Evolutionary conservation across 2,329 filamentous ascomycete genomes (phyloP), one percentile per base, ranked within the genome.

Genomic region (Sporothrix globosa): DNA sequence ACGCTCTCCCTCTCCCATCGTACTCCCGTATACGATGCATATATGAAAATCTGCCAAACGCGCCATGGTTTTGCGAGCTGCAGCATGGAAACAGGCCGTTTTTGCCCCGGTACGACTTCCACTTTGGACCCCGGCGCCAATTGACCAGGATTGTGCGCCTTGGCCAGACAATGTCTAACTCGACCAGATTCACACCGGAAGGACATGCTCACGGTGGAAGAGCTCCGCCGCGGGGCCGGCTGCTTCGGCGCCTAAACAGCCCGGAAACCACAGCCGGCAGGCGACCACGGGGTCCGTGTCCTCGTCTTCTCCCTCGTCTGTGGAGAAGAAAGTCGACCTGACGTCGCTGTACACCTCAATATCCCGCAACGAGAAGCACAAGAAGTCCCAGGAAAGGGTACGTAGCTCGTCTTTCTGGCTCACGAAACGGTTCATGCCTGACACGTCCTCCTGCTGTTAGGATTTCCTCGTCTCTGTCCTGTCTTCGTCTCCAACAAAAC

Each of bases 401-500:
- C 71, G 75, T 53, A 17, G 0, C 9, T 2, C 30, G 34, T 5
- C 4, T 39, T 17, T 14, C 44, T 4, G 34, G 9, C 34, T 34
- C 34, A 9, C 11, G 17, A 24, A 13, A 54, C 41, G 44, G 72
- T 75, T 44, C 27, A 5, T 9, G 19, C 48, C 50, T 63, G 27
- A 63, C 30, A 30, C 9, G 48, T n/a, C 9, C 9, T 11, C 27
- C 39, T 21, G n/a, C 2, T 34, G 3, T 17, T 13, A 70, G 69
- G 92, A 97, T 77, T 91, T 97, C 76, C 90, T 97, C 75, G 85
- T 96, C 44, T 94, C 93, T 19, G 87, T 98, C 3, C 84, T 99
- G 44, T 92, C 92, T 76, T 93, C 94, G 21, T 93, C 93, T 13
- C 92, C 94, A 6, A 97, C 95, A 0, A 97, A 94, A 80, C 89